Percentiles rank a stretch among this genome's conserved stretches.
Evolutionary conservation across 208 protist genomes (phyloP).

Genomic region (Trypanosoma platydactyli): DNA sequence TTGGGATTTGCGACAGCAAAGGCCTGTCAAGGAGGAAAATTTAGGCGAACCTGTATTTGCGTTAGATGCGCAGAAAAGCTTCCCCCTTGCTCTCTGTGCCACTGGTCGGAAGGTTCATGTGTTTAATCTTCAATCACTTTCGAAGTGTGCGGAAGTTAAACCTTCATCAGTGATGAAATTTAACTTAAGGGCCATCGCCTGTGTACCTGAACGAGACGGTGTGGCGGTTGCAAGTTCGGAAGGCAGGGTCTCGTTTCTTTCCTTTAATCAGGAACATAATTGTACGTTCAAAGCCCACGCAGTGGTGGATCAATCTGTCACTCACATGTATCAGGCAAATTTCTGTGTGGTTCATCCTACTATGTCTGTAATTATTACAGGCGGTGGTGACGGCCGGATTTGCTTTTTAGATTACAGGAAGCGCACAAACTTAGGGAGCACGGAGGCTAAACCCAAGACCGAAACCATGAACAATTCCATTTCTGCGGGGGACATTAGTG

Average conservation of each 20-base stretch:
- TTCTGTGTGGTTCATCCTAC: slow-evolving; percentile 69
- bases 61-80: slow-evolving; percentile 61
- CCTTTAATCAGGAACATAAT: slow-evolving; percentile 34
- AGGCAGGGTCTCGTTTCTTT: slow-evolving; percentile 64
- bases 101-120: slow-evolving; percentile 62
- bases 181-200: slow-evolving; percentile 65
- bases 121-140: slow-evolving; percentile 66
- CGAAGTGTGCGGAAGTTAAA: slow-evolving; percentile 49
- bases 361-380: slow-evolving; percentile 42
- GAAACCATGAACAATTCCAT: slow-evolving; percentile 61
- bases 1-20: slow-evolving; percentile 79
- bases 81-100: slow-evolving; percentile 65
- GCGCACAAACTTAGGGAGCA: slow-evolving; percentile 35
- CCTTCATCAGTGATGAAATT: slow-evolving; percentile 63
- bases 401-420: slow-evolving; percentile 40
- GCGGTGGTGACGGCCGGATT: slow-evolving; percentile 72
- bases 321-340: slow-evolving; percentile 71
- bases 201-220: slow-evolving; percentile 58
- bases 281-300: slow-evolving; percentile 79
- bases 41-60: slow-evolving; percentile 73
- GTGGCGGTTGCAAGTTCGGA: slow-evolving; percentile 74
- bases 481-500: slow-evolving; percentile 69
- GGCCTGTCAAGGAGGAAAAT: slow-evolving; percentile 63
- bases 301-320: slow-evolving; percentile 31
- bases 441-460: slow-evolving; percentile 31